phyloP scores from a whole-genome alignment of 169 alveolate species.

The Plasmodium vivax region DNA sequence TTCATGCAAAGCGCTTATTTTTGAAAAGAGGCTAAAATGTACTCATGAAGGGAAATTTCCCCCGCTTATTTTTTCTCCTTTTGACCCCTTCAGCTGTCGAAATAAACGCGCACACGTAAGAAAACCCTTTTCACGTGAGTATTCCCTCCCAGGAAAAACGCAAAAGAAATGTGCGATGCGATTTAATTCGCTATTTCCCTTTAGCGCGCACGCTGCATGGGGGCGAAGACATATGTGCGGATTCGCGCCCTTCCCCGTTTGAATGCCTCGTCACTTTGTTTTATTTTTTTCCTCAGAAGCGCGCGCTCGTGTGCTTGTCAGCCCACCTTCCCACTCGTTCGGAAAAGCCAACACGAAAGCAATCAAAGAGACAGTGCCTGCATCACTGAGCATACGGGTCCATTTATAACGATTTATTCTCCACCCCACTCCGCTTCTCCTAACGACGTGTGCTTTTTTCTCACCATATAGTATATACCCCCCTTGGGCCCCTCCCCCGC shows the following conservation, averaged over 20 bases:
- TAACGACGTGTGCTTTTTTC: not conserved
- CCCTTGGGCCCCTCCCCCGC: not conserved
- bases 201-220: not conserved
- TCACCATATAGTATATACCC: not conserved
- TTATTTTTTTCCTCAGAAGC: not conserved
- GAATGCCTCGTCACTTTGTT: not conserved
- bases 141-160: not conserved
- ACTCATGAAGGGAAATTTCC: not conserved
- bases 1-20: not conserved
- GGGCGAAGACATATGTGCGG: not conserved
- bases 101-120: not conserved
- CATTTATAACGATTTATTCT: not conserved
- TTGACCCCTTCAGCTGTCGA: not conserved
- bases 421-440: not conserved
- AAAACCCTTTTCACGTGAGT: not conserved
- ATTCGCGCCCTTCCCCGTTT: not conserved
- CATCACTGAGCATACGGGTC: not conserved
- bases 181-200: not conserved
- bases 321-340: not conserved
- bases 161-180: not conserved
- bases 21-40: not conserved
- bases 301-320: not conserved
- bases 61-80: not conserved
- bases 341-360: not conserved
- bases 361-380: not conserved